These are phyloP conservation scores for Penicillium palitans DNA, from an alignment of 2,329 filamentous ascomycete genomes.

Conservation along the genomic window DNA sequence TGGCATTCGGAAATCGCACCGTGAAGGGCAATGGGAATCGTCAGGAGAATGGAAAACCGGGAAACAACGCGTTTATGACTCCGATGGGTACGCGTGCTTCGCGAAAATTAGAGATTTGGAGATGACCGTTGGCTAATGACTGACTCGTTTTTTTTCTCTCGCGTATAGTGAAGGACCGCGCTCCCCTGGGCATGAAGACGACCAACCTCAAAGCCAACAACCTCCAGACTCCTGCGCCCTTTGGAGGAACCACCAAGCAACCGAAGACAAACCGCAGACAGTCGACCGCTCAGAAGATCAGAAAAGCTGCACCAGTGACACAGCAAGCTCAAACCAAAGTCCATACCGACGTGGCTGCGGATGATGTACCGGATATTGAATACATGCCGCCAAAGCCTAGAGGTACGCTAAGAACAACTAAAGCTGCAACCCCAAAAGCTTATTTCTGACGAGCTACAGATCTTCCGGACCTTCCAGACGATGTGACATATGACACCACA, in stretches of 20 bases:
- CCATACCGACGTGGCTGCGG: conserved; percentile 51
- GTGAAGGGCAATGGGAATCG: conserved; percentile 58
- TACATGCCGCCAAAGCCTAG: conserved; percentile 78
- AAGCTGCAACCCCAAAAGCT: background rate
- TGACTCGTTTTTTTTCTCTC: conserved; percentile 11
- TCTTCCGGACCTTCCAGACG: conserved; percentile 48
- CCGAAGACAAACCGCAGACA: conserved; percentile 56
- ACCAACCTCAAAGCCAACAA: conserved; percentile 84
- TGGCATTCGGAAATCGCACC: conserved; percentile 59
- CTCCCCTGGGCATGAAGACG: conserved; percentile 88
- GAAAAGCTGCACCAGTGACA: conserved; percentile 54
- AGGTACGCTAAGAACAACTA: conserved; percentile 38
- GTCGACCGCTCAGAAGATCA: conserved; percentile 61
- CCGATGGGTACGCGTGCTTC: conserved; percentile 67
- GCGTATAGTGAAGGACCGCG: conserved; percentile 64
- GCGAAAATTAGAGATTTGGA: conserved; percentile 1
- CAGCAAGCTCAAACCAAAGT: conserved; percentile 48
- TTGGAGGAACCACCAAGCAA: conserved; percentile 56
- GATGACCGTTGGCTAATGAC: conserved; percentile 1
- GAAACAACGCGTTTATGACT: conserved; percentile 71
- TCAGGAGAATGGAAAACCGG: conserved; percentile 58
- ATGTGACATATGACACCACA: conserved; percentile 50
- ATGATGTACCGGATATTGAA: conserved; percentile 74
- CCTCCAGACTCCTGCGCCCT: conserved; percentile 66
- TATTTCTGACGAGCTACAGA: conserved; percentile 50